These are phyloP conservation scores for Collybiopsis confluens DNA, from an alignment of 768 basidiomycete genomes.

Conservation along the genomic window DNA sequence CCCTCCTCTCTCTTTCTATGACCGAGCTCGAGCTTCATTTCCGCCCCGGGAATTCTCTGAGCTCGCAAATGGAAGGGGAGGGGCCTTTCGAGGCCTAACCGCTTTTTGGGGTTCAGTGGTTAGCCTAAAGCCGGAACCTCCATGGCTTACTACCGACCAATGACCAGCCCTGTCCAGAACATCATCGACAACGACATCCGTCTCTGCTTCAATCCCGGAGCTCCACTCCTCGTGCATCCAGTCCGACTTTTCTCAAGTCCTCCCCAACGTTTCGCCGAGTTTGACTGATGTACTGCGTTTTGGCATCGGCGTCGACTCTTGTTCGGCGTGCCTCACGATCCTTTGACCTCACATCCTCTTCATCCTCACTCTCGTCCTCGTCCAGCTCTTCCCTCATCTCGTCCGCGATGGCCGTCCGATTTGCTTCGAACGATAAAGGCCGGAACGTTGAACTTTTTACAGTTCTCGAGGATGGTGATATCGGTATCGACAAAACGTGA, in stretches of 20 bases:
- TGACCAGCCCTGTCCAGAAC: too few relatives aligned
- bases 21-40: too few relatives aligned
- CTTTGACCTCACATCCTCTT: conserved; percentile 1
- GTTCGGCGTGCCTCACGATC: not conserved
- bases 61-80: too few relatives aligned
- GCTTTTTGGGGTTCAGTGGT: too few relatives aligned
- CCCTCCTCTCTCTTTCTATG: too few relatives aligned
- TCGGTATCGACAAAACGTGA: conserved; percentile 30
- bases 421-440: conserved; percentile 33
- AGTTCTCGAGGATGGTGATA: conserved; percentile 27
- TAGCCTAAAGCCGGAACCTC: too few relatives aligned
- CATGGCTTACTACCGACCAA: too few relatives aligned
- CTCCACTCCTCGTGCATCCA: too few relatives aligned
- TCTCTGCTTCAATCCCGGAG: too few relatives aligned
- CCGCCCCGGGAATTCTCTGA: too few relatives aligned
- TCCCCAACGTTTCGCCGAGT: conserved; percentile 2
- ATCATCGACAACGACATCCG: too few relatives aligned
- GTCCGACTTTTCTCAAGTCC: conserved; percentile 1
- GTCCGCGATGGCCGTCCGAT: conserved; percentile 17
- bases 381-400: conserved; percentile 1
- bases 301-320: not conserved
- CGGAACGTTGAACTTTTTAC: conserved; percentile 26
- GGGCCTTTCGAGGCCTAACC: too few relatives aligned
- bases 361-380: conserved; percentile 3
- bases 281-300: not conserved